Evolutionary conservation across 306 rosid genomes (phyloP), one percentile per base, ranked within the genome.

Genomic region (Inga oerstediana): DNA sequence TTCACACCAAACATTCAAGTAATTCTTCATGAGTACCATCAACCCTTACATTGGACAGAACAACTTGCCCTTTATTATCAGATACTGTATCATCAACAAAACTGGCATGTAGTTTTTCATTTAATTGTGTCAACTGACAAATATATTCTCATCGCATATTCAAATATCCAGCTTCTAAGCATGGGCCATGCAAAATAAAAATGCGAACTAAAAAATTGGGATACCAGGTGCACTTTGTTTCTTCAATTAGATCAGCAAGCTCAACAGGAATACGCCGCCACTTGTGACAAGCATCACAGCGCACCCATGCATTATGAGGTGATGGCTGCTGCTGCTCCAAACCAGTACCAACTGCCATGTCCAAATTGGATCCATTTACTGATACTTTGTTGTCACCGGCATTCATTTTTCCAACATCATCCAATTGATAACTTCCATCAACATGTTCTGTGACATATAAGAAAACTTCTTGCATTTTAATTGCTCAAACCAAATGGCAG

Each of bases 211-310:
- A 82, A 67, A 82, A 79, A 67, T 70, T 51, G 78, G 41, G 13
- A 72, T 94, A 97, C 99, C 99, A 97, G 79, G 92, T 86, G 90
- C 99, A 80, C 82, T 91, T 91, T 79, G 88, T 87, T 87, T 90
- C 97, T 67, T 92, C 97, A 77, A 97, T 90, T 72, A 2, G 64
- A 85, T 97, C 98, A 41, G 98, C 99, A 81, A 92, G 97, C 80
- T 80, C 86, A 83, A 97, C 95, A 76, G 93, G 90, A 87, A 97
- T 97, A 46, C 93, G 99, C 79, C 99, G 91, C 99, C 99, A 97
- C 86, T 97, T 94, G 82, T 81, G 91, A 86, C 99, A 97, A 84
- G 85, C 91, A 89, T 97, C 99, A 77, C 99, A 97, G 56, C 92
- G 91, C 81, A 91, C 99, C 99, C 99, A 97, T 41, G 99, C 99